Evolutionary conservation across 768 basidiomycete species (phyloP), one percentile per base, ranked within the genome.

Genomic region (Auricularia heimuer): DNA sequence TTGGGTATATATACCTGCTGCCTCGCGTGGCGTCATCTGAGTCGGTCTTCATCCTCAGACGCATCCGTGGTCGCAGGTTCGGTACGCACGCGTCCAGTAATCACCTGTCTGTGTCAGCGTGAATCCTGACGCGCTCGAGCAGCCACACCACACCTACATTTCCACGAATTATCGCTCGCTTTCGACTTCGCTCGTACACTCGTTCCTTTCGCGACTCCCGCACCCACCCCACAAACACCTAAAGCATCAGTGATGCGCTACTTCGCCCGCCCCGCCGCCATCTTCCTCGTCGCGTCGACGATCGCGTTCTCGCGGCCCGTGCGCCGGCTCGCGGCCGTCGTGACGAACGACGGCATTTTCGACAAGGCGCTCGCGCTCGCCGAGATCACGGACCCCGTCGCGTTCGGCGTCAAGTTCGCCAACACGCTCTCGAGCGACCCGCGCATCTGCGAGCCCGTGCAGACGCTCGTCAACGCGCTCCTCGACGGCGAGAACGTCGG

Each of bases 391-490:
- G 54, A 51, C 34, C 54, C 56, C 36, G 39, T 35, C 18, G 54
- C 51, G n/a, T 56, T 60, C 18, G 64, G 47, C 7, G 64, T 56
- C 18, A 64, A 58, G 54, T 51, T 64, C 54, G 54, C 64, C 16
- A 64, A 64, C 51, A 56, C 64, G 35, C 64, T 64, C 54, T 54
- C 64, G 4, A 42, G 37, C 64, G 64, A 64, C 39, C 64, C 64
- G 16, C 64, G 56, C 16, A 51, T 56, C 14, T 64, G 64, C 47
- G 56, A 29, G 14, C 33, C n/a, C 47, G 51, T 64, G n/a, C 54
- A 64, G 29, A 21, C 61, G 14, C 56, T 64, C 35, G 64, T 56
- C 18, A 33, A 21, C 11, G 24, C 56, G 29, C 56, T 60, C 8
- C 12, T 60, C 24, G 56, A 60, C 56, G 64, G 64, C 54, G 64